Evolutionary conservation across 805 yeast species (phyloP), one percentile per base, ranked within the genome.

Genomic region (Kluyveromyces starmeri): DNA sequence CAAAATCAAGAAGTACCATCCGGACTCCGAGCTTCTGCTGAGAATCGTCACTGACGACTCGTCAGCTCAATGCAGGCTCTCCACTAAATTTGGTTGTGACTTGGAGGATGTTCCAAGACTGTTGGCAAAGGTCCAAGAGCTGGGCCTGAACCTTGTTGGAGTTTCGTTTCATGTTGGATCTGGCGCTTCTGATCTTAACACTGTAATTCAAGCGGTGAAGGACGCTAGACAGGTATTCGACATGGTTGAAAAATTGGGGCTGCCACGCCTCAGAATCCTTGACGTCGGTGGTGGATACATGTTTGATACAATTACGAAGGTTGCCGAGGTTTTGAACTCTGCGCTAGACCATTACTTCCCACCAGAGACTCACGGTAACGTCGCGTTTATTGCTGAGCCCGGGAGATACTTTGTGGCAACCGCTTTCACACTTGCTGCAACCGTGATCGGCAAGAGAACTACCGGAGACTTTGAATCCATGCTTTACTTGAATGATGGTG

Each of bases 221-320:
- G 94, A 85, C 51, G 72, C 95, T 2, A 71, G 75, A 33, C 37
- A 45, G 7, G 73, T 88, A 3, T 89, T 88, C 50, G 79, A 78
- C 36, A 50, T 59, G 37, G 94, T 76, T 6, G 40, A 44, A 4
- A 41, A 56, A 7, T 80, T 78, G 4, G 62, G 68, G 36, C 35
- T 53, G 32, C 52, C 51, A 7, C 37, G 51, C 8, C 63, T 83
- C 70, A 46, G 60, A 12, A 52, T 77, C 12, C 67, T 84, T 40
- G 98, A 89, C 53, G 76, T 89, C 45, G 98, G 98, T 34, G 98
- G 98, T 20, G 98, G 98, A 0, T 89, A 86, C 56, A 74, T 74
- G 43, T 67, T 67, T 34, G 74, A 68, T 24, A 66, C 75, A 1
- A 86, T 86, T 52, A 67, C 57, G 10, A 64, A 68, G 29, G 68